phyloP scores from a whole-genome alignment of 1,284 basidiomycete species.

The Ceratobasidium sp. region DNA sequence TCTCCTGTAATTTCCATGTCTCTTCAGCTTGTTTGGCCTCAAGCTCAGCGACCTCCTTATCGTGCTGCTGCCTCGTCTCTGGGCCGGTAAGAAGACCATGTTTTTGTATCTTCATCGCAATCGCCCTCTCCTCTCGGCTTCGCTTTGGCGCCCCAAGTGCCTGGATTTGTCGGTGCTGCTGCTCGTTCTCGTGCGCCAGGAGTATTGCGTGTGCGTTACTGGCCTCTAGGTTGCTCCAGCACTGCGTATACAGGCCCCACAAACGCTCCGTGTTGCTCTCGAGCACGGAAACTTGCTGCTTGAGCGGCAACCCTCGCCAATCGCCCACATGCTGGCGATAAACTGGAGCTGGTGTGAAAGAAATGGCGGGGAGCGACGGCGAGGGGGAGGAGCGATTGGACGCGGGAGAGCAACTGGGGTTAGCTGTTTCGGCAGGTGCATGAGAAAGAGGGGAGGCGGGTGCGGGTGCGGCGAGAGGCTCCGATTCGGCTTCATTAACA shows the following conservation, averaged over 20 bases:
- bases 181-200: background rate
- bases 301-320: conserved; percentile 12
- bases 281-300: background rate
- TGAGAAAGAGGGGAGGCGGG: too few species aligned
- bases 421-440: too few species aligned
- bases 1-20: background rate
- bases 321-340: background rate
- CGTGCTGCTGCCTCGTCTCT: background rate
- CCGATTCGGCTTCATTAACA: too few species aligned
- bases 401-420: too few species aligned
- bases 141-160: background rate
- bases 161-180: conserved; percentile 1
- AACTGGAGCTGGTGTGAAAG: background rate
- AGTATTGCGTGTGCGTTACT: background rate
- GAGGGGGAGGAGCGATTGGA: too few species aligned
- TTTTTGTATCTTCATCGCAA: background rate
- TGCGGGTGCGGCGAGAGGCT: too few species aligned
- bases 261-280: background rate
- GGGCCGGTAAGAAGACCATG: conserved; percentile 14
- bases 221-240: background rate
- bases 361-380: too few species aligned
- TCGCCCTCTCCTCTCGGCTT: background rate
- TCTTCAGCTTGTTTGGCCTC: conserved; percentile 1
- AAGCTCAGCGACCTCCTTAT: background rate
- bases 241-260: background rate